These are phyloP conservation scores for Quercus phellos DNA, from an alignment of 331 rosid genomes.

Conservation along the genomic window DNA sequence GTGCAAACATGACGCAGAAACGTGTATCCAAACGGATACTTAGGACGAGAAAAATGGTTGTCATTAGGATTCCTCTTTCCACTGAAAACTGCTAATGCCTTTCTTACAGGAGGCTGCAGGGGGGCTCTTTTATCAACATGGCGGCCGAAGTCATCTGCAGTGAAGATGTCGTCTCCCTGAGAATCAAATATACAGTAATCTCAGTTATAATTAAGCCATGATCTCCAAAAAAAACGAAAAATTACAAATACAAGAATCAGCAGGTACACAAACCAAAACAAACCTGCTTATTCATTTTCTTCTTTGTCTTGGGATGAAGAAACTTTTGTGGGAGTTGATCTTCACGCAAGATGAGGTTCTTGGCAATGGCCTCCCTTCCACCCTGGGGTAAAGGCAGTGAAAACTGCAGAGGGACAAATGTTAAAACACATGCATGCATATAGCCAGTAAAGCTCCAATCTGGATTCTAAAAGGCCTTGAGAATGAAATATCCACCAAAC, in stretches of 20 bases:
- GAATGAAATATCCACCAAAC: neutral
- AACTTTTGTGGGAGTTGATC: constrained; percentile 92
- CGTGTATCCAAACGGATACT: constrained; percentile 3
- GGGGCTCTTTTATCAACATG: constrained; percentile 68
- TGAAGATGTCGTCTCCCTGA: constrained; percentile 65
- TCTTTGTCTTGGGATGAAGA: constrained; percentile 77
- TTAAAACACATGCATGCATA: neutral
- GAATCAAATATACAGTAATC: neutral
- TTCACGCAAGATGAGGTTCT: constrained; percentile 83
- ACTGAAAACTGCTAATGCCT: constrained; percentile 64
- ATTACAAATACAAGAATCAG: neutral
- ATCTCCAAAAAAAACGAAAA: neutral
- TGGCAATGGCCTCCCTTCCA: constrained; percentile 80
- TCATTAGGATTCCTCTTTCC: constrained; percentile 96
- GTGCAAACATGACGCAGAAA: too few species aligned
- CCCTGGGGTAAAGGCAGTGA: constrained; percentile 88
- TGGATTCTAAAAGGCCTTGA: neutral
- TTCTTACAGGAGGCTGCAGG: constrained; percentile 82
- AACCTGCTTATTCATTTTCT: constrained; percentile 68
- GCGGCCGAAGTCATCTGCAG: constrained; percentile 44
- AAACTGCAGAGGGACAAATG: constrained; percentile 47
- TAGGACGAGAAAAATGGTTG: constrained; percentile 72
- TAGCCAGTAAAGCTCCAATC: neutral
- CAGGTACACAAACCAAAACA: neutral
- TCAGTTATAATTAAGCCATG: neutral